Base-by-base conservation (phyloP, 257 asterid genomes). In the Catharanthus roseus region DNA sequence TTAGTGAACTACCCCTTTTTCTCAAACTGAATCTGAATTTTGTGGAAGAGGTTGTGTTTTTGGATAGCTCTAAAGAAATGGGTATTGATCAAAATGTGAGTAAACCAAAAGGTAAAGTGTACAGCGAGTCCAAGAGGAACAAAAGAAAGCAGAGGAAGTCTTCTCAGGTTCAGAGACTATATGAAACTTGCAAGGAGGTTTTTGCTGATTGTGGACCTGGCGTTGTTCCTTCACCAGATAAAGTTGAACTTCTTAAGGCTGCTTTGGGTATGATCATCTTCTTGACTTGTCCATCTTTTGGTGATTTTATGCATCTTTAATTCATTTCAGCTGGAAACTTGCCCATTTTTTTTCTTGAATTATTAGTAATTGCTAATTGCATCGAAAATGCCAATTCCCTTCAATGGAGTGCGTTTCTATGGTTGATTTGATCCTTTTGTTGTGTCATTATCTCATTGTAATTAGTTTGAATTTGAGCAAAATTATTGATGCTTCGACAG, bases 121-220 rank as follows among this genome's bases (percentile, higher is more conserved):
- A 80, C 61, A 76, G 51, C 72, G 89, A 81, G 45, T 83, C 92
- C 38, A 81, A 69, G 85, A 84, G 82, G 74, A 81, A 76, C 31
- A 81, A 76, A 77, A 67, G 86, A 56, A 77, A 78, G 79, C 85
- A 56, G 63, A 85, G 71, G 85, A 87, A 75, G 70, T 5, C 62
- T 19, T 53, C 82, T 2, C 77, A 79, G 42, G 91, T 90, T 79
- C 97, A 93, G 75, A 82, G 36, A 79, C 95, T 93, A 0, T 90
- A 90, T 67, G 88, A 89, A 0, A 85, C 90, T 72, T 93, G 98
- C 78, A 79, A 75, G 68, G 84, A 90, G 31, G 92, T 86, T 6
- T 93, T 90, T 81, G 95, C 86, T 6, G 91, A 84, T 82, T 93
- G 92, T 77, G 93, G 89, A 8, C 96, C 97, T 26, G 96, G 86